A percentile compares a stretch with the other conserved stretches of the same genome.
These are phyloP conservation scores for Byssochlamys sp. DNA, from an alignment of 2,329 filamentous ascomycete genomes.

Conservation along the genomic window DNA sequence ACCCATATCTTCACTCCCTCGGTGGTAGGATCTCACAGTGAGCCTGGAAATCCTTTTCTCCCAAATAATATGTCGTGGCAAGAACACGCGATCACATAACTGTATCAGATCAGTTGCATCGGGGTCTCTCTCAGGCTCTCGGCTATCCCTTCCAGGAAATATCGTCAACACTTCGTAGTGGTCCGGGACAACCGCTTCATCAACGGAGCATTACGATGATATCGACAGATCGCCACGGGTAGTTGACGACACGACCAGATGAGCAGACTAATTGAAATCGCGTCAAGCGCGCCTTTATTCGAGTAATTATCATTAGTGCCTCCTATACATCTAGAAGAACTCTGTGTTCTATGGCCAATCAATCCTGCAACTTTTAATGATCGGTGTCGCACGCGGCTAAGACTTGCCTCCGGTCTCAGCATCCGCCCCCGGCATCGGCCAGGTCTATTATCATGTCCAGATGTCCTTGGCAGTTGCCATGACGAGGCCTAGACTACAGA, in stretches of 20 bases:
- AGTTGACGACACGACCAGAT: not conserved
- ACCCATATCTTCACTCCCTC: slow-evolving; percentile 5
- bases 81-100: slow-evolving; percentile 17
- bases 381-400: slow-evolving; percentile 12
- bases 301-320: slow-evolving; percentile 1
- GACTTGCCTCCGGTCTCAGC: slow-evolving; percentile 9
- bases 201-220: slow-evolving; percentile 12
- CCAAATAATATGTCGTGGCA: slow-evolving; percentile 9
- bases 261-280: slow-evolving; percentile 7
- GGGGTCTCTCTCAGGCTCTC: slow-evolving; percentile 7
- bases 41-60: slow-evolving; percentile 16
- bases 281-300: slow-evolving; percentile 1
- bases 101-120: slow-evolving; percentile 10
- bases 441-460: slow-evolving; percentile 8
- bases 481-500: slow-evolving; percentile 21
- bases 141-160: slow-evolving; percentile 10
- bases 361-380: slow-evolving; percentile 12
- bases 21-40: slow-evolving; percentile 13
- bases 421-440: slow-evolving; percentile 8
- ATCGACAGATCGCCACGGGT: not conserved
- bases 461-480: slow-evolving; percentile 17
- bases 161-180: slow-evolving; percentile 15
- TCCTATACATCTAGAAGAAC: too few relatives aligned
- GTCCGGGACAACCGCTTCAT: slow-evolving; percentile 8
- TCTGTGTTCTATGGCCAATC: not conserved